These are phyloP conservation scores for Raffaelea albimanens DNA, from an alignment of 2,329 filamentous ascomycete genomes.

Conservation along the genomic window DNA sequence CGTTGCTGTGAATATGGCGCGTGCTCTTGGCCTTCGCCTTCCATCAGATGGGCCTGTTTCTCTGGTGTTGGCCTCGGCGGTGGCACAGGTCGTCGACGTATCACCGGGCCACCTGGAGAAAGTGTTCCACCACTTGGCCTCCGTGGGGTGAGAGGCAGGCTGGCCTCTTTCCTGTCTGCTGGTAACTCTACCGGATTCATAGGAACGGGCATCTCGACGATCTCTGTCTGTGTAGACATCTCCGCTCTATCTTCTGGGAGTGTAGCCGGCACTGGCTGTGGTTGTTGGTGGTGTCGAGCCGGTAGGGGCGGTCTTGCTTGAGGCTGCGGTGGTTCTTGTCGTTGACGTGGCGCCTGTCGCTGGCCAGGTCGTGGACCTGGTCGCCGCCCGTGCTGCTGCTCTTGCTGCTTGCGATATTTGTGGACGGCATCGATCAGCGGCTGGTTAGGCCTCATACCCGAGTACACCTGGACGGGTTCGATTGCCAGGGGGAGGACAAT, in stretches of 20 bases:
- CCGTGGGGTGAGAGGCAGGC: not conserved
- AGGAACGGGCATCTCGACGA: not conserved
- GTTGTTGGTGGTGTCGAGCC: no score
- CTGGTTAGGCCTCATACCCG: constrained; percentile 73
- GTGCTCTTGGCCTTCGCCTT: no score
- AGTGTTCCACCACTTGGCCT: not conserved
- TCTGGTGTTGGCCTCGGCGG: not conserved
- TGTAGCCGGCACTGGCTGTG: no score
- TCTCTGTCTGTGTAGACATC: not conserved
- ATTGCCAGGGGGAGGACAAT: constrained; percentile 73
- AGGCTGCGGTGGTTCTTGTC: no score
- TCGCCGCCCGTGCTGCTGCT: not conserved
- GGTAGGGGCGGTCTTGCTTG: no score
- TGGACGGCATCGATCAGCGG: constrained; percentile 58
- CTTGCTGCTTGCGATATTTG: constrained; percentile 8
- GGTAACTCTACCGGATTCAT: not conserved
- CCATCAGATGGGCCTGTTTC: no score
- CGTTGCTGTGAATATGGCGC: no score
- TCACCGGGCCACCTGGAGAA: not conserved
- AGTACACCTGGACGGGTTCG: constrained; percentile 66
- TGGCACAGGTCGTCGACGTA: not conserved
- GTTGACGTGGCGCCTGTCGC: no score
- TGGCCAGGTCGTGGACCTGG: no score
- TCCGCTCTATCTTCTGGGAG: no score
- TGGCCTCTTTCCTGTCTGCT: not conserved